Conservation (phyloP, 2,329 filamentous ascomycete species). For the Xylaria hypoxylon region DNA sequence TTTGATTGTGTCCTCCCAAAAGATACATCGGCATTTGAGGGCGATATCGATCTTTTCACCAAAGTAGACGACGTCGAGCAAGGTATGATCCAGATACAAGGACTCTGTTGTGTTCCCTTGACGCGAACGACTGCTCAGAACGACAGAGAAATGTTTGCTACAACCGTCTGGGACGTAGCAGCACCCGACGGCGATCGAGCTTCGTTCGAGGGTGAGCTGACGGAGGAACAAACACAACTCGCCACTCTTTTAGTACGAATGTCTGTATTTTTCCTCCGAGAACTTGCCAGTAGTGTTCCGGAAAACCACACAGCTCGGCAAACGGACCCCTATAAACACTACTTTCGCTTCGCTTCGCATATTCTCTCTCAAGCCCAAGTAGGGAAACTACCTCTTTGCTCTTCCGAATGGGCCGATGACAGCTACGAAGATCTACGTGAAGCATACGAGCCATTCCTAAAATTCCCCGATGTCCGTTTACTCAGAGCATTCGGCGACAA, state of each 20-base stretch:
- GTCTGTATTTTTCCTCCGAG: constrained; percentile 12
- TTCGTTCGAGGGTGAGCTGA: not conserved
- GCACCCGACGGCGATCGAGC: not conserved
- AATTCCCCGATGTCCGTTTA: too few species aligned
- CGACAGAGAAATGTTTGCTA: constrained; percentile 32
- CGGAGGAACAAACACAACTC: not conserved
- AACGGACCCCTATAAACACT: constrained; percentile 2
- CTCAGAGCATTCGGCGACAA: too few species aligned
- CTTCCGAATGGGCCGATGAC: constrained; percentile 27
- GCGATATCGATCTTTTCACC: constrained; percentile 28
- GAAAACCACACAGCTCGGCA: constrained; percentile 1
- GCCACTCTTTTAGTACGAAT: constrained; percentile 8
- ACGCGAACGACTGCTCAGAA: constrained; percentile 3
- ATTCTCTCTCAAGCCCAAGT: not conserved
- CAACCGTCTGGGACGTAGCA: constrained; percentile 27
- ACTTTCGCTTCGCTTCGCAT: constrained; percentile 28
- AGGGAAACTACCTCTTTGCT: constrained; percentile 13
- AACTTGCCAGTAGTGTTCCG: not conserved
- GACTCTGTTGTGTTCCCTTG: constrained; percentile 28
- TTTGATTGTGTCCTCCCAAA: constrained; percentile 4
- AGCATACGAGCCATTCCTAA: too few species aligned
- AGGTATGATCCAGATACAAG: constrained; percentile 35
- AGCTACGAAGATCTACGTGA: constrained; percentile 2
- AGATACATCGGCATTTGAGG: not conserved
- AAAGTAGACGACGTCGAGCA: not conserved